These are phyloP conservation scores for Symbiodinium natans DNA, from an alignment of 73 alveolate species.

Conservation along the genomic window DNA sequence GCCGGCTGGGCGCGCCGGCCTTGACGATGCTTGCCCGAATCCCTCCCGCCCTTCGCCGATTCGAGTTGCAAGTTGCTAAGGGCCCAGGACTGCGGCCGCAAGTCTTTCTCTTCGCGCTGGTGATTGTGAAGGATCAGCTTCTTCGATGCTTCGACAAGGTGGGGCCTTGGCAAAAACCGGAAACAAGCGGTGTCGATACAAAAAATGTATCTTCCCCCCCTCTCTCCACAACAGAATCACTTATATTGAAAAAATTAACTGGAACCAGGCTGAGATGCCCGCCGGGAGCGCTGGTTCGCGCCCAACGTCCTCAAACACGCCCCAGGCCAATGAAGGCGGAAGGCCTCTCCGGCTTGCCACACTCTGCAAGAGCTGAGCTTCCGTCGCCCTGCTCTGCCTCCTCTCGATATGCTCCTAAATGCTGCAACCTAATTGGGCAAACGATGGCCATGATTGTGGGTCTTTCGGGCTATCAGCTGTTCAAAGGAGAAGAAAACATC, in stretches of 20 bases:
- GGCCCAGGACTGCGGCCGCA: slow-evolving; percentile 6
- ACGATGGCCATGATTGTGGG: too few species aligned
- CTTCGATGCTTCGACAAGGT: slow-evolving; percentile 58
- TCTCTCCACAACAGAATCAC: too few species aligned
- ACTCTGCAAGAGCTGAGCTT: too few species aligned
- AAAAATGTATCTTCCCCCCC: too few species aligned
- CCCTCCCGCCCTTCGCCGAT: too few species aligned
- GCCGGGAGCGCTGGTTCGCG: not conserved
- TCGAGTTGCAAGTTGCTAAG: not conserved
- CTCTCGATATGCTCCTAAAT: too few species aligned
- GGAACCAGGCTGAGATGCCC: not conserved
- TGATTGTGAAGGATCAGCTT: slow-evolving; percentile 31
- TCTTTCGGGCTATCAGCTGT: too few species aligned
- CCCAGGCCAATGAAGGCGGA: slow-evolving; percentile 40
- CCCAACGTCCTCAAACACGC: slow-evolving; percentile 33
- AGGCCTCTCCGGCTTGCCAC: too few species aligned
- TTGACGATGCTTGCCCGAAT: not conserved
- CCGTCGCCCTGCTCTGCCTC: too few species aligned
- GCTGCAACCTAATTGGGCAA: too few species aligned
- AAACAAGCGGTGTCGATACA: not conserved
- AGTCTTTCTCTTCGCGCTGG: slow-evolving; percentile 54
- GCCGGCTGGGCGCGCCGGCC: not conserved
- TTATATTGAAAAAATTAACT: too few species aligned
- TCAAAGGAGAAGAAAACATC: too few species aligned
- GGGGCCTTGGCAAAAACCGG: slow-evolving; percentile 12